phyloP scores from a whole-genome alignment of 345 rosid genomes.

The Excoecaria cochinchinensis region DNA sequence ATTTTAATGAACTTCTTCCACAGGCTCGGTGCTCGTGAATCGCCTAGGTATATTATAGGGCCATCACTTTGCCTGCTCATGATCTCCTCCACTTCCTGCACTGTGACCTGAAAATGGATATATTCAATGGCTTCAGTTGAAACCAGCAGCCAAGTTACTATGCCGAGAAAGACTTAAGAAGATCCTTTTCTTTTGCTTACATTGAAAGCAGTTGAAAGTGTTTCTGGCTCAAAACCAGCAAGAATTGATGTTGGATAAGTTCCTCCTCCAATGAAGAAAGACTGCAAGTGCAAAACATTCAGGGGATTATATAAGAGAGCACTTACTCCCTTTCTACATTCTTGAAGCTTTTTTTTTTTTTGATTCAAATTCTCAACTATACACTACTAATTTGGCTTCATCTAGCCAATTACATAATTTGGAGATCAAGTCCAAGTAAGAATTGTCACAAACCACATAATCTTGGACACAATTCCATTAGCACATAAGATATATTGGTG shows the following conservation, averaged over 20 bases:
- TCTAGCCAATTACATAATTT: no score
- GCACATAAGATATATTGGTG: no score
- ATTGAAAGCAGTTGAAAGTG: slow-evolving; percentile 70
- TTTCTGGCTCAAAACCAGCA: slow-evolving; percentile 57
- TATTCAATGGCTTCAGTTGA: no score
- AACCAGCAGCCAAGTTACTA: not conserved
- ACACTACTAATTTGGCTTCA: no score
- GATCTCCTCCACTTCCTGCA: slow-evolving; percentile 41
- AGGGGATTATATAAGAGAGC: not conserved
- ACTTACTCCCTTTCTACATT: no score
- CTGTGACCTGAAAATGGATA: slow-evolving; percentile 40
- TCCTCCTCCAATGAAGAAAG: slow-evolving; percentile 89
- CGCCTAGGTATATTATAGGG: slow-evolving; percentile 53
- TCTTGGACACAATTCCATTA: no score
- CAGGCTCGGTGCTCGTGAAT: slow-evolving; percentile 41
- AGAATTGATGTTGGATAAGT: slow-evolving; percentile 54
- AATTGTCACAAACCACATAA: no score
- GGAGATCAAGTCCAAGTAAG: no score
- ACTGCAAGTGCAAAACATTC: slow-evolving; percentile 34
- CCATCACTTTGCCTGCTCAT: slow-evolving; percentile 47
- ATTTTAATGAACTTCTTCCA: slow-evolving; percentile 57
- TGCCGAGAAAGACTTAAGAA: not conserved
- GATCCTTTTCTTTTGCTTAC: slow-evolving; percentile 33
- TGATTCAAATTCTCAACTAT: no score
- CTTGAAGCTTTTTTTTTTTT: no score